Evolutionary conservation across 164 flowering plant genomes (phyloP).

Genomic region (Brasenia schreberi): DNA sequence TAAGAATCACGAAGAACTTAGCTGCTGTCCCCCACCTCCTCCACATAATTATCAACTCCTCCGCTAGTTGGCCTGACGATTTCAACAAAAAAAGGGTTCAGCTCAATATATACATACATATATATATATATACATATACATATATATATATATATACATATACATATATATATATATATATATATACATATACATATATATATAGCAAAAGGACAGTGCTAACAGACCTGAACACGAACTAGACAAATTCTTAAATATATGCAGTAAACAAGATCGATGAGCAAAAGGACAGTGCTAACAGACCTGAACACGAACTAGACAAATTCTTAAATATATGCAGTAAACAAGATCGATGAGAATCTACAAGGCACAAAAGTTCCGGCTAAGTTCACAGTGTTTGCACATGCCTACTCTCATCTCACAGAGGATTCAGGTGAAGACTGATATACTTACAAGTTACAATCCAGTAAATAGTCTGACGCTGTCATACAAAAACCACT

Average conservation of each 20-base stretch:
- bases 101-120: no score
- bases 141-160: no score
- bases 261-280: neutral
- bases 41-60: constrained; percentile 19
- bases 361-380: neutral
- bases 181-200: neutral
- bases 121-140: no score
- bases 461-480: constrained; percentile 68
- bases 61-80: constrained; percentile 58
- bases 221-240: neutral
- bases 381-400: no score
- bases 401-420: no score
- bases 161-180: neutral
- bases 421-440: no score
- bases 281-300: neutral
- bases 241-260: neutral
- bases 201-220: neutral
- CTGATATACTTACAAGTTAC: constrained; percentile 26
- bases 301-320: neutral
- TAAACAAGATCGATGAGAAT: neutral
- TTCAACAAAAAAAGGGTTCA: neutral
- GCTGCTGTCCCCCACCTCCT: constrained; percentile 9
- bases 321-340: constrained; percentile 1
- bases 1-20: neutral
- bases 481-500: constrained; percentile 81